A percentile compares a stretch with the other conserved stretches of the same genome.
These are phyloP conservation scores for Trametes cubensis DNA, from an alignment of 768 basidiomycete genomes.

Conservation along the genomic window DNA sequence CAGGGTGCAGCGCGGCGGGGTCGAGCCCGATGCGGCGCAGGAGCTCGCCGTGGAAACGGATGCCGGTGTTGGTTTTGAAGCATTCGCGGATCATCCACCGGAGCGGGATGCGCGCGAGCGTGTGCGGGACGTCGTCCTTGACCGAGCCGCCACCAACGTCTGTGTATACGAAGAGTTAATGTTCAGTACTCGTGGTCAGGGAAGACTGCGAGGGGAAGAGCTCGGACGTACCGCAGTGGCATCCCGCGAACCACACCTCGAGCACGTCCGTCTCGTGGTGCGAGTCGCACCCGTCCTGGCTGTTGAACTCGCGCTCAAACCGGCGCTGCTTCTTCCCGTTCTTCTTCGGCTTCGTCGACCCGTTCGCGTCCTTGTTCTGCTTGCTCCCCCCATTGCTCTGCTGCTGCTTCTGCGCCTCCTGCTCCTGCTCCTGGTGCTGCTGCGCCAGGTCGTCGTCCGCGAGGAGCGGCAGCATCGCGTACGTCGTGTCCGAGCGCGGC, in stretches of 20 bases:
- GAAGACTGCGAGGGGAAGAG: not conserved
- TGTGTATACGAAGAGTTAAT: slow-evolving; percentile 32
- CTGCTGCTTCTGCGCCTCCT: too few species aligned
- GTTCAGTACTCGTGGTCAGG: not conserved
- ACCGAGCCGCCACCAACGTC: slow-evolving; percentile 82
- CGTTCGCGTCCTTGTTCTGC: not conserved
- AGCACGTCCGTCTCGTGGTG: slow-evolving; percentile 54
- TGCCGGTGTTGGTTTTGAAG: slow-evolving; percentile 49
- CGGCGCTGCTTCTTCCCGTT: not conserved
- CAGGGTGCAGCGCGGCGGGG: slow-evolving; percentile 33
- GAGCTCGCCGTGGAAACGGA: slow-evolving; percentile 40
- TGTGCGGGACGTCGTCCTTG: slow-evolving; percentile 55
- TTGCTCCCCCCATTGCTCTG: not conserved
- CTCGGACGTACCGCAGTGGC: slow-evolving; percentile 59
- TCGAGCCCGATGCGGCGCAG: slow-evolving; percentile 36
- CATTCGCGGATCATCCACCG: slow-evolving; percentile 59
- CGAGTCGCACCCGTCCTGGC: slow-evolving; percentile 32
- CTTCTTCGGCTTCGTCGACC: not conserved
- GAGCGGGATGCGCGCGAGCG: slow-evolving; percentile 69
- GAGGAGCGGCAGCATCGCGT: slow-evolving; percentile 13
- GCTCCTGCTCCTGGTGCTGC: too few species aligned
- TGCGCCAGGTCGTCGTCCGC: not conserved
- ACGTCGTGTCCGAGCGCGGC: slow-evolving; percentile 35
- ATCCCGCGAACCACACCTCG: slow-evolving; percentile 84
- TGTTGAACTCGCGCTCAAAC: slow-evolving; percentile 46